Evolutionary conservation across 1,284 basidiomycete genomes (phyloP).

Genomic region (Malassezia obtusa): DNA sequence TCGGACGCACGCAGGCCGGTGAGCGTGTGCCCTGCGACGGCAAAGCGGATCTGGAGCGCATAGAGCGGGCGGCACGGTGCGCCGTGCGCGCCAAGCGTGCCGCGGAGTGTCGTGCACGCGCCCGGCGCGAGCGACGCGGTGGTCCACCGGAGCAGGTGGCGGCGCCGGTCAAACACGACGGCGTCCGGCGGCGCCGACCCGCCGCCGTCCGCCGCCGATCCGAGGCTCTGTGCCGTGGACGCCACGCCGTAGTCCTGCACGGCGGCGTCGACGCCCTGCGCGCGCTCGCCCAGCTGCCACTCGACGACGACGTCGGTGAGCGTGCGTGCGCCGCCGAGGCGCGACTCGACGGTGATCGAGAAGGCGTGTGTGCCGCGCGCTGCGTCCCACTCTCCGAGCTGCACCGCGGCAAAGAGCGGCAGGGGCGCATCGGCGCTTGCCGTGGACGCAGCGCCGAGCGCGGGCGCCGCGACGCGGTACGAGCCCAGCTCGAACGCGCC

Average conservation of each 20-base stretch:
- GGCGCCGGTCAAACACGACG: slow-evolving; percentile 29
- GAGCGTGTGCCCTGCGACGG: slow-evolving; percentile 63
- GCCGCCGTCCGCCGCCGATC: neutral
- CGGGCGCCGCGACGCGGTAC: slow-evolving; percentile 22
- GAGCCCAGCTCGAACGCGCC: slow-evolving; percentile 27
- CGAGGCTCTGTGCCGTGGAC: neutral
- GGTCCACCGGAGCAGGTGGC: slow-evolving; percentile 26
- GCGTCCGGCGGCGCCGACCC: slow-evolving; percentile 17
- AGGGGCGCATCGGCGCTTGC: slow-evolving; percentile 13
- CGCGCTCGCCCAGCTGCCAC: slow-evolving; percentile 26
- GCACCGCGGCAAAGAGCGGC: slow-evolving; percentile 2
- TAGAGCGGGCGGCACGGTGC: slow-evolving; percentile 1
- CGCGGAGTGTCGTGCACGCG: slow-evolving; percentile 16
- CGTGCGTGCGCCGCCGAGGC: slow-evolving; percentile 3
- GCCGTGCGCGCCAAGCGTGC: slow-evolving; percentile 14
- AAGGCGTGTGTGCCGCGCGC: slow-evolving; percentile 7
- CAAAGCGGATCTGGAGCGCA: slow-evolving; percentile 63
- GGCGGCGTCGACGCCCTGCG: slow-evolving; percentile 28
- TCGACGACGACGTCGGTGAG: slow-evolving; percentile 29
- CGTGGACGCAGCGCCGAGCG: slow-evolving; percentile 6
- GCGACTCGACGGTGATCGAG: slow-evolving; percentile 8
- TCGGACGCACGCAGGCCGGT: slow-evolving; percentile 74
- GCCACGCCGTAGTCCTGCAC: slow-evolving; percentile 8
- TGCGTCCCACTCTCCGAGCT: neutral
- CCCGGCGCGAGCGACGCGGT: slow-evolving; percentile 17